These are phyloP conservation scores for Ceratocystis cubensis DNA, from an alignment of 2,329 filamentous ascomycete species.

Conservation along the genomic window DNA sequence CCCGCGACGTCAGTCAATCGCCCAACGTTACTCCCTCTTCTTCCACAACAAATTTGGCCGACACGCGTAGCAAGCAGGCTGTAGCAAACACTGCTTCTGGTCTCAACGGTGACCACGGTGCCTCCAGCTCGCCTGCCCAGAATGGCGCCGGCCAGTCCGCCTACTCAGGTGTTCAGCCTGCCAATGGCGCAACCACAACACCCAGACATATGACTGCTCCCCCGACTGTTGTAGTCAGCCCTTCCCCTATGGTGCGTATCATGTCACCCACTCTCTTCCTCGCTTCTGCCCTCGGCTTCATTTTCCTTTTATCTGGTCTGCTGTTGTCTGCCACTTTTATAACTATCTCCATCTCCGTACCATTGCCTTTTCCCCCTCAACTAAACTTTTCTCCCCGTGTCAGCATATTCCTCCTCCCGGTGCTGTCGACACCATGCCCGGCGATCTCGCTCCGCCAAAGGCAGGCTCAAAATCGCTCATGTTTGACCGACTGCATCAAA, in stretches of 20 bases:
- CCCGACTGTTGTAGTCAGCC: slow-evolving; percentile 87
- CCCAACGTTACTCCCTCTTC: slow-evolving; percentile 68
- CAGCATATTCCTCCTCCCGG: slow-evolving; percentile 88
- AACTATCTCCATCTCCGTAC: not conserved
- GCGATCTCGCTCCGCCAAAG: slow-evolving; percentile 89
- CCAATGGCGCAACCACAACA: slow-evolving; percentile 43
- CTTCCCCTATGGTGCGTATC: slow-evolving; percentile 68
- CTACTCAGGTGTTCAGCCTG: slow-evolving; percentile 30
- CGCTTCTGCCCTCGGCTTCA: slow-evolving; percentile 5
- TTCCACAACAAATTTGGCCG: slow-evolving; percentile 75
- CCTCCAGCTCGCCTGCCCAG: slow-evolving; percentile 30
- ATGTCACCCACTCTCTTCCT: slow-evolving; percentile 19
- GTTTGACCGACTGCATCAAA: slow-evolving; percentile 80
- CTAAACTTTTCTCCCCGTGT: slow-evolving; percentile 13
- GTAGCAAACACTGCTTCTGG: slow-evolving; percentile 2
- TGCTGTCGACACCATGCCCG: slow-evolving; percentile 92
- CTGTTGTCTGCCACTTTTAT: slow-evolving; percentile 16
- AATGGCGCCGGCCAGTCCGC: slow-evolving; percentile 24
- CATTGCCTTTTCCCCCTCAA: not conserved
- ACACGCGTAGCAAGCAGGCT: slow-evolving; percentile 65
- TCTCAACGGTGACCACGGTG: slow-evolving; percentile 21
- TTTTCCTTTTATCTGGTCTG: slow-evolving; percentile 16
- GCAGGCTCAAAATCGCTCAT: slow-evolving; percentile 78
- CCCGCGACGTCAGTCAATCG: slow-evolving; percentile 47
- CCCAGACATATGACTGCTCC: slow-evolving; percentile 53